Conservation (phyloP, 306 rosid genomes). For the Dicorynia guianensis region DNA sequence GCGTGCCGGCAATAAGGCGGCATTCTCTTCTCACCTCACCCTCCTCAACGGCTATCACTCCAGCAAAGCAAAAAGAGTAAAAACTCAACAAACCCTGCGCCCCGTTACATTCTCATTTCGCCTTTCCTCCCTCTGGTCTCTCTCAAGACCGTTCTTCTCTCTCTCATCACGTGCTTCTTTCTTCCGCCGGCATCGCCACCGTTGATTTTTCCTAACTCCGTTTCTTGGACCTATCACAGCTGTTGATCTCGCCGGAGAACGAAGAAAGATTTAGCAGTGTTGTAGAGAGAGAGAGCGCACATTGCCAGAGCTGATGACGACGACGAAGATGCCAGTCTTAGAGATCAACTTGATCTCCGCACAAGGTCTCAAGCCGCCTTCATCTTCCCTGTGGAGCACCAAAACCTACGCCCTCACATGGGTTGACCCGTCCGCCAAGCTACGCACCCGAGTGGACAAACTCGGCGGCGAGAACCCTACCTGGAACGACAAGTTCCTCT, state of each 20-base stretch:
- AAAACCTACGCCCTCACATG: constrained; percentile 78
- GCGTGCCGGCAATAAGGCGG: too few relatives aligned
- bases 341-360: constrained; percentile 97
- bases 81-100: too few relatives aligned
- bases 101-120: too few relatives aligned
- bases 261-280: constrained; percentile 43
- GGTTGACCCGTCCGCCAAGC: constrained; percentile 67
- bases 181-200: constrained; percentile 37
- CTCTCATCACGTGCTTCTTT: constrained; percentile 30
- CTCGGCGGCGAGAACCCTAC: constrained; percentile 78
- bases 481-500: constrained; percentile 94
- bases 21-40: too few relatives aligned
- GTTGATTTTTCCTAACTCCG: too few relatives aligned
- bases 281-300: constrained; percentile 9
- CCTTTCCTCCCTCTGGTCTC: neutral
- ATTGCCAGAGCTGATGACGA: constrained; percentile 36
- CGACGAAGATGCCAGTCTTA: constrained; percentile 46
- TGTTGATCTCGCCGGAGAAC: constrained; percentile 41
- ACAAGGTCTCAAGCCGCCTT: constrained; percentile 68
- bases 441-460: constrained; percentile 70
- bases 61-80: too few relatives aligned
- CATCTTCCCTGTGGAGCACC: constrained; percentile 47
- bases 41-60: too few relatives aligned
- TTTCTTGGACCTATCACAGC: neutral
- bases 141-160: neutral